Conservation (phyloP, 495 filamentous ascomycete genomes). For the Aspergillus sclerotiicarbonarius region DNA sequence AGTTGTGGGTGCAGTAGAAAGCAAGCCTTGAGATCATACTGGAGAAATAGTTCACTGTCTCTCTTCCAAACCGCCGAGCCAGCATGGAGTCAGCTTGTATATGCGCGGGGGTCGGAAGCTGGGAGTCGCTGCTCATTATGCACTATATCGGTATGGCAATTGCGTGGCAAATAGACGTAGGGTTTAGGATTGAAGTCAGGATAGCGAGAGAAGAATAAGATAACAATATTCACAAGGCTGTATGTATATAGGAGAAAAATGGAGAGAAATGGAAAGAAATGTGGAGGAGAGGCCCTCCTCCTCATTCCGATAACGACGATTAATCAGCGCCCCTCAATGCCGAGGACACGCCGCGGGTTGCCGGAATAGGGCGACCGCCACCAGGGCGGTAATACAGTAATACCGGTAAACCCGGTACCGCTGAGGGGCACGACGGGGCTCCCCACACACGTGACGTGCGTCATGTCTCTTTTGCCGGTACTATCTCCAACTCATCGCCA, state of each 20-base stretch:
- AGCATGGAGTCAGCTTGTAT: constrained; percentile 78
- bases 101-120: constrained; percentile 56
- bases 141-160: background rate
- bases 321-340: constrained; percentile 5
- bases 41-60: constrained; percentile 94
- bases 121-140: constrained; percentile 34
- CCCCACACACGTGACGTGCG: constrained; percentile 44
- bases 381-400: constrained; percentile 18
- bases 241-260: background rate
- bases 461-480: constrained; percentile 15
- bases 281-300: background rate
- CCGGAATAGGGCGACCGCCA: too few relatives aligned
- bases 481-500: constrained; percentile 17
- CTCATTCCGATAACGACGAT: constrained; percentile 10
- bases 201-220: background rate
- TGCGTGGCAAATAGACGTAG: background rate
- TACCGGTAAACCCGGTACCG: constrained; percentile 9
- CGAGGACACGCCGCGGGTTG: constrained; percentile 2
- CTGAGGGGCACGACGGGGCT: constrained; percentile 28
- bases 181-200: background rate
- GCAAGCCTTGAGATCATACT: constrained; percentile 42
- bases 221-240: background rate
- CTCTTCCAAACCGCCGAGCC: constrained; percentile 80
- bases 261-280: background rate
- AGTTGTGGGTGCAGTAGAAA: background rate